phyloP scores from a whole-genome alignment of 73 alveolate species.

The Tetrahymena elliotti region DNA sequence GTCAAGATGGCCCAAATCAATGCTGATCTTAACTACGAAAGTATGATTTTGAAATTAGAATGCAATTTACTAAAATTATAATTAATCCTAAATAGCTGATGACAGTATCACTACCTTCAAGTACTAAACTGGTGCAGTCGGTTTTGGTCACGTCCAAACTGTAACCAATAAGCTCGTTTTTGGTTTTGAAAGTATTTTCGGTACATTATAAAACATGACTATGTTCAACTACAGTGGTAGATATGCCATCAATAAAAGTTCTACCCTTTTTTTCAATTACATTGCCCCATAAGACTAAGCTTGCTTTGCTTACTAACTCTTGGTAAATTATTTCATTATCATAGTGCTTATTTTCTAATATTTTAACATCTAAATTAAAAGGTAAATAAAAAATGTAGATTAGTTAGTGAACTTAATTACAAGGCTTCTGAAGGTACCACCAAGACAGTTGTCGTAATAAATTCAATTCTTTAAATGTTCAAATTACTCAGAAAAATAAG shows the following conservation, averaged over 20 bases:
- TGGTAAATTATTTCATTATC: background rate
- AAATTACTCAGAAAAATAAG: background rate
- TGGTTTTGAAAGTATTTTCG: slow-evolving; percentile 23
- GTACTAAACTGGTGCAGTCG: slow-evolving; percentile 15
- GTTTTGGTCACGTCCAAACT: slow-evolving; percentile 31
- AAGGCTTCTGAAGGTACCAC: slow-evolving; percentile 12
- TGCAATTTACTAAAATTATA: background rate
- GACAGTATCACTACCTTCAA: slow-evolving; percentile 27
- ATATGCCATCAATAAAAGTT: background rate
- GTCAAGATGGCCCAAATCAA: background rate
- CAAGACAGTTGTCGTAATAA: slow-evolving; percentile 10
- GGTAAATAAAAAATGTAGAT: slow-evolving; percentile 12
- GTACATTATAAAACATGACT: slow-evolving; percentile 25
- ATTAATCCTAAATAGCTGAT: slow-evolving; percentile 1
- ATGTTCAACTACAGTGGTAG: slow-evolving; percentile 25
- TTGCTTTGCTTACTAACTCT: slow-evolving; percentile 19
- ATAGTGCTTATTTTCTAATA: background rate
- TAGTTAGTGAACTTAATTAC: slow-evolving; percentile 24
- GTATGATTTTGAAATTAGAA: background rate
- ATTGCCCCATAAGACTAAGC: slow-evolving; percentile 24
- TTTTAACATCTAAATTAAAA: background rate
- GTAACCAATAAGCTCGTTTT: slow-evolving; percentile 3
- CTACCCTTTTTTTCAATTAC: slow-evolving; percentile 6
- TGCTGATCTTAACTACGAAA: background rate
- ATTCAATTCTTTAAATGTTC: background rate